Evolutionary conservation across 495 filamentous ascomycete species (phyloP).

Genomic region (Xylaria bambusicola): DNA sequence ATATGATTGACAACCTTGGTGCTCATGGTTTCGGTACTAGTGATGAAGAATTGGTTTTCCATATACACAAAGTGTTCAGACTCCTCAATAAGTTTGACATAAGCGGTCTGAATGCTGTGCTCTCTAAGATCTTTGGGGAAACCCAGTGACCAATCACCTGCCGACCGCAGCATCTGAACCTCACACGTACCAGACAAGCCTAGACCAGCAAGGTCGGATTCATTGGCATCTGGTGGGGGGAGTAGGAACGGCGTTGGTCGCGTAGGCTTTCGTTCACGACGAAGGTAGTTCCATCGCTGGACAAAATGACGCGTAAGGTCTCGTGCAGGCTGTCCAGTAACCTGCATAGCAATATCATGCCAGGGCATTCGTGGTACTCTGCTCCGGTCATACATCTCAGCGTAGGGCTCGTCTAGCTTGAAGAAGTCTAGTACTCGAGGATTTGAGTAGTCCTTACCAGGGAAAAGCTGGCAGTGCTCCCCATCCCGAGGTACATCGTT

Average conservation of each 20-base stretch:
- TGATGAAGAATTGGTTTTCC: constrained; percentile 99
- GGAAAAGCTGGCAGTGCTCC: constrained; percentile 94
- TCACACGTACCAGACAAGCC: constrained; percentile 93
- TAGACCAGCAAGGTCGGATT: constrained; percentile 79
- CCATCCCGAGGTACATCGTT: constrained; percentile 77
- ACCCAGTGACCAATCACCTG: constrained; percentile 87
- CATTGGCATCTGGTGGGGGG: constrained; percentile 87
- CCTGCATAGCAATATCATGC: constrained; percentile 99
- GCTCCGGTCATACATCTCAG: constrained; percentile 96
- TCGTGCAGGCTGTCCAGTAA: constrained; percentile 92
- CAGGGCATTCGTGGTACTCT: constrained; percentile 93
- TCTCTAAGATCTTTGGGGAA: constrained; percentile 72
- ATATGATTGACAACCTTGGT: constrained; percentile 89
- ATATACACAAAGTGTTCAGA: constrained; percentile 99
- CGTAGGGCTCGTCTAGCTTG: constrained; percentile 89
- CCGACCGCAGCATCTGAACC: constrained; percentile 91
- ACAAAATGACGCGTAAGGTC: constrained; percentile 97
- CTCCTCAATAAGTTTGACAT: constrained; percentile 89
- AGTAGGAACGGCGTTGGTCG: constrained; percentile 91
- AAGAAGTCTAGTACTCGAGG: constrained; percentile 95
- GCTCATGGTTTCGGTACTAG: constrained; percentile 83
- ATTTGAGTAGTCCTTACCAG: constrained; percentile 98
- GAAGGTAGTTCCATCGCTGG: constrained; percentile 98
- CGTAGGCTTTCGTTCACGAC: constrained; percentile 90
- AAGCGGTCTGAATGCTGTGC: constrained; percentile 93